Evolutionary conservation across 345 rosid genomes (phyloP).

Genomic region (rapeseed (Brassica napus)): DNA sequence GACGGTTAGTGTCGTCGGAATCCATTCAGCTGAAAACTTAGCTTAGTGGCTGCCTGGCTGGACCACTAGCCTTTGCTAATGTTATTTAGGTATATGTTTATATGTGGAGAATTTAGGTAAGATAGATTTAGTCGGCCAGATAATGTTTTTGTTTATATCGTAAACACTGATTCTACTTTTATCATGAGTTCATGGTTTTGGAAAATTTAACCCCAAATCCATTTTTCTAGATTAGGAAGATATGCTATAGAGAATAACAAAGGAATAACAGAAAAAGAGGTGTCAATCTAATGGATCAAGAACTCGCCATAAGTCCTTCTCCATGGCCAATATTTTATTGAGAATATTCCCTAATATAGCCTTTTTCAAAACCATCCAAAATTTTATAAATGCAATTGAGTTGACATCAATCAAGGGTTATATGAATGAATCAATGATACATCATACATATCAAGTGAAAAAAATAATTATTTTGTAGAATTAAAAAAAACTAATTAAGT

Average conservation of each 20-base stretch:
- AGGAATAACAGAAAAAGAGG: background rate
- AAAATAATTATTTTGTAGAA: background rate
- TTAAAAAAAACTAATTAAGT: background rate
- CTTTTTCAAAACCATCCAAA: background rate
- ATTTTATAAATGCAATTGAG: background rate
- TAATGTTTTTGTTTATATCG: background rate
- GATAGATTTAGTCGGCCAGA: conserved; percentile 9
- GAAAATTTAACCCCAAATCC: background rate
- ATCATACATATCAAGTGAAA: conserved; percentile 5
- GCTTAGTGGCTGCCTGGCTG: conserved; percentile 19
- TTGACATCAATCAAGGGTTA: background rate
- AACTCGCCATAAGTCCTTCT: conserved; percentile 12
- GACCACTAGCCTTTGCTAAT: conserved; percentile 22
- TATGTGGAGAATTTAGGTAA: conserved; percentile 35
- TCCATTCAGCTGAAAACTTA: conserved; percentile 11
- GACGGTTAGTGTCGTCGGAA: background rate
- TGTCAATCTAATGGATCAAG: background rate
- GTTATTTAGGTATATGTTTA: conserved; percentile 14
- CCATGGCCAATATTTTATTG: conserved; percentile 15
- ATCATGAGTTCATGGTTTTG: background rate
- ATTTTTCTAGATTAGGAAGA: background rate
- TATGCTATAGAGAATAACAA: background rate
- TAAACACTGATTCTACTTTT: background rate
- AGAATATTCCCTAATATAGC: conserved; percentile 3
- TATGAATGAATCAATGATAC: conserved; percentile 8